Percentiles rank a stretch among this genome's conserved stretches.
Evolutionary conservation across 306 rosid species (phyloP).

Genomic region (Lathyrus aphaca): DNA sequence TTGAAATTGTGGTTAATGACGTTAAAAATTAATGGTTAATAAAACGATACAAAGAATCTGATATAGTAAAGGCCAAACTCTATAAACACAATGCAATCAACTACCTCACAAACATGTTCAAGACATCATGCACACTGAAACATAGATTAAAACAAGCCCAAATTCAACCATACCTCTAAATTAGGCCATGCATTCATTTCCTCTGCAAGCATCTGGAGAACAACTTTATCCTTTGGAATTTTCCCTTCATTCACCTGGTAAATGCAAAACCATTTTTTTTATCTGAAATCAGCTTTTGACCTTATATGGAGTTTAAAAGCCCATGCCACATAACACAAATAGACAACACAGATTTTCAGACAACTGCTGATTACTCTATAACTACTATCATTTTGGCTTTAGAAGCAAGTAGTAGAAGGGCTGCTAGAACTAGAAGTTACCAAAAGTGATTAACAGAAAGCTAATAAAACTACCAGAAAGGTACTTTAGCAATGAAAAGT

Average conservation of each 20-base stretch:
- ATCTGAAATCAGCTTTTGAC: slow-evolving; percentile 15
- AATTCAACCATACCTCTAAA: slow-evolving; percentile 69
- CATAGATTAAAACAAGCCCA: slow-evolving; percentile 13
- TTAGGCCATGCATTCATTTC: slow-evolving; percentile 93
- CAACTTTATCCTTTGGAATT: slow-evolving; percentile 64
- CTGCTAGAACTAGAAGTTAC: background rate
- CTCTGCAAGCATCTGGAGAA: slow-evolving; percentile 80
- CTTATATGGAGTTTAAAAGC: slow-evolving; percentile 12
- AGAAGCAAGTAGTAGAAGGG: background rate
- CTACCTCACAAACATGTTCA: slow-evolving; percentile 1
- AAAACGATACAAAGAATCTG: slow-evolving; percentile 2
- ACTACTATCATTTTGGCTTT: slow-evolving; percentile 6
- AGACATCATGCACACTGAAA: slow-evolving; percentile 7
- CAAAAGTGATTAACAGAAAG: too few species aligned
- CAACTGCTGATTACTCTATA: background rate
- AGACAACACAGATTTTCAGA: slow-evolving; percentile 5
- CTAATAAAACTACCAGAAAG: slow-evolving; percentile 1
- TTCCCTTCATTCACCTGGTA: slow-evolving; percentile 85
- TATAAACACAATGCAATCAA: slow-evolving; percentile 9
- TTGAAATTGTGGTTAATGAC: background rate
- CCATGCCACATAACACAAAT: slow-evolving; percentile 12
- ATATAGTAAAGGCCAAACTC: slow-evolving; percentile 11
- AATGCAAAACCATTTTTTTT: slow-evolving; percentile 15
- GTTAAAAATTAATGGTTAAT: background rate
- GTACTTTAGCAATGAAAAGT: background rate